phyloP scores from a whole-genome alignment of 352 stramenopile species.

The Pythium myriotylum region DNA sequence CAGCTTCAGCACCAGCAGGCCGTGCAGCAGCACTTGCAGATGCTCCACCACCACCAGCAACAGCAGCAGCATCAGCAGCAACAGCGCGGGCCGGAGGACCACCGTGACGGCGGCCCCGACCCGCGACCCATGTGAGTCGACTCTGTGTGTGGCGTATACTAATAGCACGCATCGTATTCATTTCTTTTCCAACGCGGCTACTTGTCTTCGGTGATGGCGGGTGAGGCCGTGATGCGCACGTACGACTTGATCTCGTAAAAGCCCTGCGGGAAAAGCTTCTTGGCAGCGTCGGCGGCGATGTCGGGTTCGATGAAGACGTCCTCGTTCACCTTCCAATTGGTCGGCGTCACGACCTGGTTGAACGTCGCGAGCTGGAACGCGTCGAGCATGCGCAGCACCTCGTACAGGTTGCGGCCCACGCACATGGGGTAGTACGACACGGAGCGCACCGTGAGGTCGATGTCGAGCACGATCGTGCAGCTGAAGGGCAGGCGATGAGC shows the following conservation, averaged over 20 bases:
- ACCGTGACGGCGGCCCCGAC: constrained; percentile 1
- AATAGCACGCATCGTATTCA: constrained; percentile 4
- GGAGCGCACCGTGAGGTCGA: constrained; percentile 71
- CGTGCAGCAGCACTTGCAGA: constrained; percentile 41
- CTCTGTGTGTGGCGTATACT: constrained; percentile 8
- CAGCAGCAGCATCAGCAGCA: constrained; percentile 26
- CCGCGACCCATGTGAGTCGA: background rate
- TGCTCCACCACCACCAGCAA: constrained; percentile 23
- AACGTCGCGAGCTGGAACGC: constrained; percentile 74
- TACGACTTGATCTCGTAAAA: constrained; percentile 87
- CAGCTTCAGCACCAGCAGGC: constrained; percentile 42
- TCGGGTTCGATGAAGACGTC: constrained; percentile 85
- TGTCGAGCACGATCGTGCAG: constrained; percentile 69
- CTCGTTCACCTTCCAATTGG: constrained; percentile 88
- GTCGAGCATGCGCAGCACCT: constrained; percentile 71
- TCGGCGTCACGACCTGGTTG: constrained; percentile 76
- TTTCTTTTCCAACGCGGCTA: constrained; percentile 18
- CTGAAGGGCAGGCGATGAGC: constrained; percentile 61
- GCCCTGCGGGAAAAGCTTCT: constrained; percentile 78
- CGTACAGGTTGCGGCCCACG: constrained; percentile 83
- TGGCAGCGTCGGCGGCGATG: constrained; percentile 60
- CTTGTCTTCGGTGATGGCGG: constrained; percentile 60
- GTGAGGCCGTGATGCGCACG: constrained; percentile 71
- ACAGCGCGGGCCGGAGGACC: background rate
- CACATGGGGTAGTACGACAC: constrained; percentile 65